Percentiles rank a stretch among this genome's conserved stretches.
Conservation (phyloP, 169 alveolate species). For the Pseudocohnilembus persalinus region DNA sequence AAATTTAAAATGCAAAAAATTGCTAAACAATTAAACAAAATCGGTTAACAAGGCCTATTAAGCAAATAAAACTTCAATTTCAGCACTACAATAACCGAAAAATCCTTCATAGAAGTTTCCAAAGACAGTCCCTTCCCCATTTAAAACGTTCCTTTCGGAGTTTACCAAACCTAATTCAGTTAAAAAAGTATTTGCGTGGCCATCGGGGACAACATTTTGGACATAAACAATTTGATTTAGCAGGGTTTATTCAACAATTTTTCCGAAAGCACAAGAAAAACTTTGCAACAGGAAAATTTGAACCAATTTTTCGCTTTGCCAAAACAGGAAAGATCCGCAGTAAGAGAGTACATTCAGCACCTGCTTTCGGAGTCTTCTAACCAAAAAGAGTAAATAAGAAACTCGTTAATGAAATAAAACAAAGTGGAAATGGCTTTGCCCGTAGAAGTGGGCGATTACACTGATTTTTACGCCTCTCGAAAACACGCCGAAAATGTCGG, state of each 20-base stretch:
- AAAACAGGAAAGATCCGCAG: background rate
- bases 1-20: too few species aligned
- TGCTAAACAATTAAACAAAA: too few species aligned
- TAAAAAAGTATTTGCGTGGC: background rate
- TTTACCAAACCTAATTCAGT: background rate
- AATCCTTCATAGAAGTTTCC: background rate
- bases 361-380: background rate
- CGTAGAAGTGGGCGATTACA: constrained; percentile 81
- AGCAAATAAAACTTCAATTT: background rate
- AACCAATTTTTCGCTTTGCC: background rate
- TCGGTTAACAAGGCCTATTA: too few species aligned
- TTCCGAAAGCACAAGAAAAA: background rate
- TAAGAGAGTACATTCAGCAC: background rate
- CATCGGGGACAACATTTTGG: background rate
- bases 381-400: background rate
- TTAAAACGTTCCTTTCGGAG: background rate
- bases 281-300: background rate
- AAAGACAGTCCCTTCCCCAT: background rate
- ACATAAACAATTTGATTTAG: background rate
- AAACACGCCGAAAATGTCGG: constrained; percentile 87
- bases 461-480: constrained; percentile 84
- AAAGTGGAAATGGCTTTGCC: constrained; percentile 72
- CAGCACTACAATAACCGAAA: background rate
- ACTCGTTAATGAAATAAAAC: background rate
- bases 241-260: background rate